phyloP scores from a whole-genome alignment of 352 stramenopile species.

The Globisporangium nunn region DNA sequence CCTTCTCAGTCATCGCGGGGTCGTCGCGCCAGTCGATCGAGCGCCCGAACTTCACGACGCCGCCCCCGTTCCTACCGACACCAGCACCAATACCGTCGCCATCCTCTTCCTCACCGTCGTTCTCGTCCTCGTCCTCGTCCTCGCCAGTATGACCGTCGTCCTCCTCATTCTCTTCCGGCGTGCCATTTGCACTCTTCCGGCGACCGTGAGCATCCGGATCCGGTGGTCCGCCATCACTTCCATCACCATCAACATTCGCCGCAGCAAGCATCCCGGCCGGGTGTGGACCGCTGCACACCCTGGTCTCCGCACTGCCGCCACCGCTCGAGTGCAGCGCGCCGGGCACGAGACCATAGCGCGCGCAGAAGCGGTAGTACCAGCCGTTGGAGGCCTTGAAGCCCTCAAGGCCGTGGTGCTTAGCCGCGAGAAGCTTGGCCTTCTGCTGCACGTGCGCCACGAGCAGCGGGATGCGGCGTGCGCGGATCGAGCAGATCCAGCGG shows the following conservation, averaged over 20 bases:
- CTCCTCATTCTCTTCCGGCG: neutral
- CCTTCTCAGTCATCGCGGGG: slow-evolving; percentile 6
- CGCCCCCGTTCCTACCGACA: neutral
- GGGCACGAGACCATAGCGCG: slow-evolving; percentile 47
- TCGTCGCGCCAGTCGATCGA: slow-evolving; percentile 2
- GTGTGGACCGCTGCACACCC: no score
- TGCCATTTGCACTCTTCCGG: neutral
- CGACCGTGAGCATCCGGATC: neutral
- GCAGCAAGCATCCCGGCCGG: neutral
- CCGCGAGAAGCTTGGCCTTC: slow-evolving; percentile 41
- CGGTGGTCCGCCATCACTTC: neutral
- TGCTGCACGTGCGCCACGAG: slow-evolving; percentile 49
- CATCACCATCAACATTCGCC: no score
- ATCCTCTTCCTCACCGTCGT: neutral
- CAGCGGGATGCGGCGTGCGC: slow-evolving; percentile 35
- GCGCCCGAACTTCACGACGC: neutral
- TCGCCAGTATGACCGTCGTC: no score
- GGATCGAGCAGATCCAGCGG: slow-evolving; percentile 51
- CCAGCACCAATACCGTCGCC: neutral
- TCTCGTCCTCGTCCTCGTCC: neutral
- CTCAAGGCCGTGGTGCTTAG: slow-evolving; percentile 32
- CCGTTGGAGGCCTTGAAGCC: slow-evolving; percentile 61
- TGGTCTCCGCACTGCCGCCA: neutral
- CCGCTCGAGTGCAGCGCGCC: slow-evolving; percentile 19
- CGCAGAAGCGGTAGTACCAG: slow-evolving; percentile 76